Conservation (phyloP, 148 eudicot genomes). For the Drosera capensis region DNA sequence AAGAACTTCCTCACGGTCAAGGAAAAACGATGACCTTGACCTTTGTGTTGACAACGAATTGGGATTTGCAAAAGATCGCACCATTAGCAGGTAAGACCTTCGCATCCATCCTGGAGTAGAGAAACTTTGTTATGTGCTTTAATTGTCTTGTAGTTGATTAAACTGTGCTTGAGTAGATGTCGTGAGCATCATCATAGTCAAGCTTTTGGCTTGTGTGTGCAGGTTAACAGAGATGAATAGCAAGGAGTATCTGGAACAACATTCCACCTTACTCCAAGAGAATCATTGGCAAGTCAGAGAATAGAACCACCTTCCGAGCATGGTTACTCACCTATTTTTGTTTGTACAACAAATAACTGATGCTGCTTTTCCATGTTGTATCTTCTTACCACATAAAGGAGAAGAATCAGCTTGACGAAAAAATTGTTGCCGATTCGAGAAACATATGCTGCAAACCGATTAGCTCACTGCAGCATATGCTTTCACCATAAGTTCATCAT, state of each 20-base stretch:
- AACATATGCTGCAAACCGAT: too few species aligned
- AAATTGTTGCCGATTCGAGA: too few species aligned
- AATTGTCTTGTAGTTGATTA: too few species aligned
- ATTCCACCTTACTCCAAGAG: conserved; percentile 22
- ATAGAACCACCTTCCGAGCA: too few species aligned
- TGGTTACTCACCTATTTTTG: too few species aligned
- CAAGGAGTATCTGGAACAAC: conserved; percentile 80
- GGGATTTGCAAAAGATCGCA: conserved; percentile 89
- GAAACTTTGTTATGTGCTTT: too few species aligned
- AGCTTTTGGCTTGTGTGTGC: conserved; percentile 5
- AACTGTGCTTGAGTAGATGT: not conserved
- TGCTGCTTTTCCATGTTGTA: too few species aligned
- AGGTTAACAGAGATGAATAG: conserved; percentile 95
- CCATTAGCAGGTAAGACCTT: conserved; percentile 88
- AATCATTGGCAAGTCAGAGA: too few species aligned
- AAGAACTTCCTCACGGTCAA: conserved; percentile 68
- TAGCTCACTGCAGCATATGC: too few species aligned
- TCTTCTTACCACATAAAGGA: too few species aligned
- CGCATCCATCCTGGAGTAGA: not conserved
- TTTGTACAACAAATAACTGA: too few species aligned
- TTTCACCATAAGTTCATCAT: too few species aligned
- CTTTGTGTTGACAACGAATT: conserved; percentile 90
- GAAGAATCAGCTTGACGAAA: conserved; percentile 6
- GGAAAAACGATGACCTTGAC: conserved; percentile 56
- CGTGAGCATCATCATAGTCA: not conserved